Evolutionary conservation across 495 filamentous ascomycete species (phyloP), one percentile per base, ranked within the genome.

Genomic region (Xylaria scruposa): DNA sequence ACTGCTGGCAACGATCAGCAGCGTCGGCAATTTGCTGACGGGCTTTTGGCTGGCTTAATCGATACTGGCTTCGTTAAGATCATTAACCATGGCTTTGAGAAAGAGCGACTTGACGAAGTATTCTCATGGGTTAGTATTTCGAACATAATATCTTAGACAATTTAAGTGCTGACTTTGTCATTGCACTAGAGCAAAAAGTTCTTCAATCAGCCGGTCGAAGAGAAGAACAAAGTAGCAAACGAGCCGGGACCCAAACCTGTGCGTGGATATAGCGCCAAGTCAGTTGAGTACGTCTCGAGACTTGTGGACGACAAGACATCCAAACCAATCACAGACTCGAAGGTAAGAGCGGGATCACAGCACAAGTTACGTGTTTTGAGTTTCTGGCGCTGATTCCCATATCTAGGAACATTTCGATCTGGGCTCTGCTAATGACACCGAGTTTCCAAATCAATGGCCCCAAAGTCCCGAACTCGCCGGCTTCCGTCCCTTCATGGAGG

Each of bases 391-490:
- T 68, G 29, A 33, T 40, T 17, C n/a, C 4, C 26, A 17, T 38
- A 60, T 49, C 54, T 2, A 82, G 79, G 80, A 82, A 44, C 68
- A 70, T 61, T 82, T 82, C 64, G 79, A 81, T 63, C 54, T 58
- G 19, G 80, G 80, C n/a, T 70, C 73, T 1, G 17, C 56, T 9
- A 26, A 70, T 42, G 80, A 81, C 68, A 47, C 3, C 3, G 49
- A 72, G 19, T 82, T 73, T 70, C 76, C 80, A 42, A 81, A 79
- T 60, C 58, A 69, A 24, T 83, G 80, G 78, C 76, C 78, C 42
- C 31, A 51, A 1, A 62, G 60, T 38, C 26, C 46, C 44, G 67
- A 65, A 24, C 63, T 83, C 1, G 67, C 75, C 1, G 78, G 78
- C 40, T 83, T 82, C 71, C 75, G 65, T 26, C 38, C 38, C 0